These are phyloP conservation scores for Phytopythium kandeliae DNA, from an alignment of 352 stramenopile species.

Conservation along the genomic window DNA sequence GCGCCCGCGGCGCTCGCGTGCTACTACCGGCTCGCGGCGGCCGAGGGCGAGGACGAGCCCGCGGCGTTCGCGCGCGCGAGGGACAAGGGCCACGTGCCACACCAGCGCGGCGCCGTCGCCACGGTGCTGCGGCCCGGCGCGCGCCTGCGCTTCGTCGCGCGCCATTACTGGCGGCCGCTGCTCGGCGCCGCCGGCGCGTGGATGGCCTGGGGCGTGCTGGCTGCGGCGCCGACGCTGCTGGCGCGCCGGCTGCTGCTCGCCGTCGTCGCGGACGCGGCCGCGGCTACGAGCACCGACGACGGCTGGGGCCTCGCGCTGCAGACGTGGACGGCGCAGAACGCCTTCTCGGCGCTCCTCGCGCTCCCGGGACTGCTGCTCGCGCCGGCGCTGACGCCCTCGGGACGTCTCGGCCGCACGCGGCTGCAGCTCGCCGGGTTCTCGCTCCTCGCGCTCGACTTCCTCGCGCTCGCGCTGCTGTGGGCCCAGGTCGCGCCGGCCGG, in stretches of 20 bases:
- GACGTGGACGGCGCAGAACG: conserved; percentile 45
- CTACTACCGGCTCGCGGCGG: conserved; percentile 49
- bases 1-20: conserved; percentile 55
- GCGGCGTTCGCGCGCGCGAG: conserved; percentile 29
- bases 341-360: conserved; percentile 60
- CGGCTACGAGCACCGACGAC: conserved; percentile 10
- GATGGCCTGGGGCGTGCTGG: conserved; percentile 87
- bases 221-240: conserved; percentile 78
- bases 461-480: neutral
- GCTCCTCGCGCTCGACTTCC: conserved; percentile 1
- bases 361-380: conserved; percentile 81
- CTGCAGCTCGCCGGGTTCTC: conserved; percentile 77
- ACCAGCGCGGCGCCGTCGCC: conserved; percentile 5
- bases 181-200: conserved; percentile 69
- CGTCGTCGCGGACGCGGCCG: conserved; percentile 44
- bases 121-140: neutral
- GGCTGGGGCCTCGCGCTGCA: conserved; percentile 27
- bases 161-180: conserved; percentile 42
- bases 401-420: conserved; percentile 51
- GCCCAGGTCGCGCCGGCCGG: neutral
- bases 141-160: conserved; percentile 33
- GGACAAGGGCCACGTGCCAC: conserved; percentile 3
- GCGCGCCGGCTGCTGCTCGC: conserved; percentile 56
- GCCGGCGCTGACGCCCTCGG: conserved; percentile 54
- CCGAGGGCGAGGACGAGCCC: conserved; percentile 24